A percentile compares a stretch with the other conserved stretches of the same genome.
Evolutionary conservation across 2,329 filamentous ascomycete species (phyloP).

Genomic region (Colletotrichum tamarilloi): DNA sequence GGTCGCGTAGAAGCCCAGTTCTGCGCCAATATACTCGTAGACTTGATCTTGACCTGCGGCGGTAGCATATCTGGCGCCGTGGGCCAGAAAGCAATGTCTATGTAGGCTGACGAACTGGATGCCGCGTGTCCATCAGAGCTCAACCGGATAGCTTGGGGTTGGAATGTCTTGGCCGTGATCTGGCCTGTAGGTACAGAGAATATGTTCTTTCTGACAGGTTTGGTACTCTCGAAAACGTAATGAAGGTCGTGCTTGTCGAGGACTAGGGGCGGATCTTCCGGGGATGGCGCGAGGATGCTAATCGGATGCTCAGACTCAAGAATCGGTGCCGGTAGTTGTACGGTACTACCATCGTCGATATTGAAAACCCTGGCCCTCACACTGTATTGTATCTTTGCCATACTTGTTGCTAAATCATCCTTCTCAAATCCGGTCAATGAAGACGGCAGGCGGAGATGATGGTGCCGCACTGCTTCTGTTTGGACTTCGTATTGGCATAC

Average conservation of each 20-base stretch:
- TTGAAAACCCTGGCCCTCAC: slow-evolving; percentile 57
- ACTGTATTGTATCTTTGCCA: slow-evolving; percentile 63
- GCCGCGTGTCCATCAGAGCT: slow-evolving; percentile 58
- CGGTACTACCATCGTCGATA: slow-evolving; percentile 42
- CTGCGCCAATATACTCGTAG: slow-evolving; percentile 61
- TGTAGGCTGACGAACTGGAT: slow-evolving; percentile 52
- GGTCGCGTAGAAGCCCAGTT: slow-evolving; percentile 63
- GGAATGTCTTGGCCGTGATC: slow-evolving; percentile 55
- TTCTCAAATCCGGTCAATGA: slow-evolving; percentile 62
- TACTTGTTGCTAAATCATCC: slow-evolving; percentile 65
- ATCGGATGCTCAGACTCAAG: slow-evolving; percentile 57
- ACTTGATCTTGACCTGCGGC: slow-evolving; percentile 59
- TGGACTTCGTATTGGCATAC: slow-evolving; percentile 64
- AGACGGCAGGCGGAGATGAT: slow-evolving; percentile 64
- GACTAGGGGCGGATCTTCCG: slow-evolving; percentile 63
- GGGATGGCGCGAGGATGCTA: slow-evolving; percentile 61
- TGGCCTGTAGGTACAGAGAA: slow-evolving; percentile 61
- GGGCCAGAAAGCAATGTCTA: slow-evolving; percentile 61
- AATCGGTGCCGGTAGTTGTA: slow-evolving; percentile 41
- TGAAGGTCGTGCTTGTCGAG: slow-evolving; percentile 58
- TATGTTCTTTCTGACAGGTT: slow-evolving; percentile 63
- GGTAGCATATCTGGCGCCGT: slow-evolving; percentile 51
- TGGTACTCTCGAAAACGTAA: slow-evolving; percentile 61
- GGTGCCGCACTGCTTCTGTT: slow-evolving; percentile 56
- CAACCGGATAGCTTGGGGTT: slow-evolving; percentile 61